Base-by-base conservation (phyloP, 2,329 filamentous ascomycete species). In the Zalaria sp. region DNA sequence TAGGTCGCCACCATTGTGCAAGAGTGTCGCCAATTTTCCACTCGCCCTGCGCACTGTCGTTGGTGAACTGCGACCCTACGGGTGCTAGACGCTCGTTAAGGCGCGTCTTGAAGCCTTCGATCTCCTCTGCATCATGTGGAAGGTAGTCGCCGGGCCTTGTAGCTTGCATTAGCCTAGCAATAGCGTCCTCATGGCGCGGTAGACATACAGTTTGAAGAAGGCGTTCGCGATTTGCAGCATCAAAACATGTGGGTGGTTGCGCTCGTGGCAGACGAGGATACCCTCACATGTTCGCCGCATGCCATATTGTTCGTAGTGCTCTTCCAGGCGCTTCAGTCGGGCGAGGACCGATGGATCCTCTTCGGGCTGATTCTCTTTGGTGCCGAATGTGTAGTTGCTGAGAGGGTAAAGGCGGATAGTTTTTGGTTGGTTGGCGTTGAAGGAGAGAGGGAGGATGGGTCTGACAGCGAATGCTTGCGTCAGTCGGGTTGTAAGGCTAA, bases 221-320 rank as follows among this genome's bases (percentile, higher is more conserved):
- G 91, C 89, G 62, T 98, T 98, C 41, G 91, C 91, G 56, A 98
- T 98, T 71, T 98, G 91, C 48, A 98, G 74, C 91, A 98, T 96
- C 51, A 98, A 70, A 49, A 98, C 93, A 63, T 98, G 91, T 9
- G 91, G 91, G 63, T 96, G 91, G 66, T 95, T 96, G 71, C 96
- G 89, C 66, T 98, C 91, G 62, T 98, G 91, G 67, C 91, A 98
- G 52, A 98, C 86, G 38, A 98, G 75, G 53, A 98, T 86, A 54
- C 88, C 91, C 67, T 98, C 91, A 63, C 89, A 95, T 11, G 91
- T 96, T 43, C 91, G 81, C 44, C 91, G 81, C 91, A 98, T 98
- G 57, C 91, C 91, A 69, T 96, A 79, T 48, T 81, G 73, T 27
- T 76, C 71, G 62, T 93, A 98, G 65, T 98, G 88, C 60, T 96